These are phyloP conservation scores for Phytophthora pisi DNA, from an alignment of 352 stramenopile species.

Conservation along the genomic window DNA sequence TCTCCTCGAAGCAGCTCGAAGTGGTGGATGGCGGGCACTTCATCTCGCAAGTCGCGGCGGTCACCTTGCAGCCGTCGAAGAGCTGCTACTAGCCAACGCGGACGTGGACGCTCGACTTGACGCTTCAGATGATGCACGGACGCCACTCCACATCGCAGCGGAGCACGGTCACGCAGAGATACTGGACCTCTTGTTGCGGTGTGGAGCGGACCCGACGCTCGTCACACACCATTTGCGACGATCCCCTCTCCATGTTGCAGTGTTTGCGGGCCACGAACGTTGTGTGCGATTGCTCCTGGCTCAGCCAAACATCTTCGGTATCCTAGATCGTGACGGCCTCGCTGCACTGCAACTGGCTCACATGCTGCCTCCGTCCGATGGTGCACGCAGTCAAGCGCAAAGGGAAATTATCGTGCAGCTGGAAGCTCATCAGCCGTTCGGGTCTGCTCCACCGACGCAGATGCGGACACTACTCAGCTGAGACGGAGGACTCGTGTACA, in stretches of 20 bases:
- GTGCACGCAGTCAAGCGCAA: neutral
- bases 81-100: slow-evolving; percentile 38
- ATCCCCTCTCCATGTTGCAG: slow-evolving; percentile 44
- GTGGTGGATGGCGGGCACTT: slow-evolving; percentile 45
- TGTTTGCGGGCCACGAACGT: slow-evolving; percentile 9
- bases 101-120: slow-evolving; percentile 36
- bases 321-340: slow-evolving; percentile 31
- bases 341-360: slow-evolving; percentile 36
- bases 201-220: slow-evolving; percentile 32
- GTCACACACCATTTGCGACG: slow-evolving; percentile 25
- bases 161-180: slow-evolving; percentile 27
- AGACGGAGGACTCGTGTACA: neutral
- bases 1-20: slow-evolving; percentile 15
- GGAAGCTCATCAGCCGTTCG: slow-evolving; percentile 20
- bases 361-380: slow-evolving; percentile 4
- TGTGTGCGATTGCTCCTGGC: slow-evolving; percentile 30
- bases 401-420: slow-evolving; percentile 35
- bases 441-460: neutral
- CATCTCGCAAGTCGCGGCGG: slow-evolving; percentile 38
- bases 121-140: slow-evolving; percentile 29
- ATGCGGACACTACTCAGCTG: neutral
- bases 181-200: slow-evolving; percentile 45
- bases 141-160: slow-evolving; percentile 42
- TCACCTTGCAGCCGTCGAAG: slow-evolving; percentile 39
- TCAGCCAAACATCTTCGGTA: slow-evolving; percentile 11